Evolutionary conservation across 2,329 filamentous ascomycete species (phyloP), one percentile per base, ranked within the genome.

Genomic region (Penicillium sp.): DNA sequence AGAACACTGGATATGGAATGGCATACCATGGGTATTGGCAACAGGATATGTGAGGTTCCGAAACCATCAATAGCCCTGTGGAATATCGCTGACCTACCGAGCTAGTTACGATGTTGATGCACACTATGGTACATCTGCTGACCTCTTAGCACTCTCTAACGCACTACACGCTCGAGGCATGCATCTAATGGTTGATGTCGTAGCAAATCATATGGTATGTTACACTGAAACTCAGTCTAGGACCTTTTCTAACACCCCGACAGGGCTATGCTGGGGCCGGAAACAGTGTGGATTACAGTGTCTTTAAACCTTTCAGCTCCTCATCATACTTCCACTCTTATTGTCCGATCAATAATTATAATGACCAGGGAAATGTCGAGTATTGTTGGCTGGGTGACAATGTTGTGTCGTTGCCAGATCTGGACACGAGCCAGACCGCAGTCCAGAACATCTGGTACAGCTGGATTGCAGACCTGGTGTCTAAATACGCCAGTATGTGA

Each of bases 121-220:
- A 3, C 76, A 83, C 53, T 84, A 83, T 58, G 86, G 86, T 27
- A 82, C 81, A 0, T 75, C 76, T 2, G 74, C 80, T n/a, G 85
- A 89, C 59, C 74, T 89, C 51, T 78, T 79, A 58, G 77, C 75
- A 3, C 76, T 89, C 5, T 77, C 84, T 1, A 68, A 72, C 16
- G 82, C 80, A 2, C 69, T 85, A 0, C 84, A 87, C 62, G 68
- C 69, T 14, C 75, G 81, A 7, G 77, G 70, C 10, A 86, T 84
- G 82, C 83, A 82, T 60, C 70, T 85, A 30, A 86, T 86, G 83
- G 74, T 85, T 1, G 83, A 85, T 56, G 72, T 85, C 1, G 82
- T 85, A 2, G 54, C 61, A n/a, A 63, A 63, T n/a, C 56, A 63
- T 18, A 62, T 63, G 61, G 61, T 61, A 38, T 9, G 34, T 14